phyloP scores from a whole-genome alignment of 441 rosid species.

The Breynia disticha region DNA sequence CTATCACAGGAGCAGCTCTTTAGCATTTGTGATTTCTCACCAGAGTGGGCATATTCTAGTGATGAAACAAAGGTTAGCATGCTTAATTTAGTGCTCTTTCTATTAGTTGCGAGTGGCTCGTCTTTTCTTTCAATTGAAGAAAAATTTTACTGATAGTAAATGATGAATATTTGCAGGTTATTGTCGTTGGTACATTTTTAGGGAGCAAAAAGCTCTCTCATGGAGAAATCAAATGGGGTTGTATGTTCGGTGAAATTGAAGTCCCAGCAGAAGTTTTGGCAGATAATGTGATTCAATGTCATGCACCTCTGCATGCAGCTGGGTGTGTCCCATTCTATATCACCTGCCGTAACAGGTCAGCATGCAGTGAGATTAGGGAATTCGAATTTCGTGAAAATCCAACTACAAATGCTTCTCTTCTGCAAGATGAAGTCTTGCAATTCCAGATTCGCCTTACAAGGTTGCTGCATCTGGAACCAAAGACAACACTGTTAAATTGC shows the following conservation, averaged over 20 bases:
- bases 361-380: constrained; percentile 73
- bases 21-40: constrained; percentile 56
- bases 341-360: constrained; percentile 56
- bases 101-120: not conserved
- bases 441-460: constrained; percentile 39
- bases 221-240: constrained; percentile 38
- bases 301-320: constrained; percentile 42
- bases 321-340: constrained; percentile 59
- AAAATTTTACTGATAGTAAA: not conserved
- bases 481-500: constrained; percentile 28
- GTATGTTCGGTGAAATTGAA: constrained; percentile 76
- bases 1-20: constrained; percentile 64
- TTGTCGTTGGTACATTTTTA: constrained; percentile 45
- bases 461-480: constrained; percentile 20
- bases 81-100: not conserved
- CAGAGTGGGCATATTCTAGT: constrained; percentile 53
- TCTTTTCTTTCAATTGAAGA: not conserved
- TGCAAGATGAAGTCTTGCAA: constrained; percentile 12
- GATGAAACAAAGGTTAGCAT: constrained; percentile 38
- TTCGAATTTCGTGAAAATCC: constrained; percentile 52
- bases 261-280: constrained; percentile 56
- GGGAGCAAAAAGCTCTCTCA: constrained; percentile 26
- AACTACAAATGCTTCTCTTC: not conserved
- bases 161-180: constrained; percentile 30
- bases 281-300: constrained; percentile 40